Evolutionary conservation across 1,284 basidiomycete genomes (phyloP).

Genomic region (Ustilago nuda): DNA sequence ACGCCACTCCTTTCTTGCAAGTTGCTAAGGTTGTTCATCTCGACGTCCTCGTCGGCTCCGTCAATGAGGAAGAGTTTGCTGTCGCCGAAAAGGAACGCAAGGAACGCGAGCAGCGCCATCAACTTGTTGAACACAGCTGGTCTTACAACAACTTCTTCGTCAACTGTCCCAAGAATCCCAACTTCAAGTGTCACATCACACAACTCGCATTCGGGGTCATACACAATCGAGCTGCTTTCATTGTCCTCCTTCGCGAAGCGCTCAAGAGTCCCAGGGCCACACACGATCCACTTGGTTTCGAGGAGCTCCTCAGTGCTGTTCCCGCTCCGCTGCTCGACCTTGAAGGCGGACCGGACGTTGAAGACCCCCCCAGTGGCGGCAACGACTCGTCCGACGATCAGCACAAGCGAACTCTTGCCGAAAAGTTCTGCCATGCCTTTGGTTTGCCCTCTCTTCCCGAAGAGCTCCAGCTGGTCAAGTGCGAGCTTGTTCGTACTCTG

Average conservation of each 20-base stretch:
- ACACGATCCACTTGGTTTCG: slow-evolving; percentile 10
- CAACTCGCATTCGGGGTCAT: slow-evolving; percentile 42
- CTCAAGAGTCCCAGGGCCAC: slow-evolving; percentile 11
- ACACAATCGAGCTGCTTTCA: slow-evolving; percentile 29
- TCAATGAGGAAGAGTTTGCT: slow-evolving; percentile 15
- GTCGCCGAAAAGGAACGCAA: slow-evolving; percentile 7
- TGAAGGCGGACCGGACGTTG: slow-evolving; percentile 20
- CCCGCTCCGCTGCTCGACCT: slow-evolving; percentile 42
- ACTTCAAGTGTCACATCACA: slow-evolving; percentile 38
- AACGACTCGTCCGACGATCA: slow-evolving; percentile 17
- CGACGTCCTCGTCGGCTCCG: slow-evolving; percentile 32
- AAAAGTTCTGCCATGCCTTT: slow-evolving; percentile 47
- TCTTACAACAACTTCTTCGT: slow-evolving; percentile 19
- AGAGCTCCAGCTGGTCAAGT: slow-evolving; percentile 51
- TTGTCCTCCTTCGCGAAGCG: slow-evolving; percentile 31
- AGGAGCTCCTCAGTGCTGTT: slow-evolving; percentile 13
- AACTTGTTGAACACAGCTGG: slow-evolving; percentile 35
- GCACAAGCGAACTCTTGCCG: slow-evolving; percentile 20
- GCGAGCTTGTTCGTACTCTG: slow-evolving; percentile 54
- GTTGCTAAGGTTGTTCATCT: slow-evolving; percentile 51
- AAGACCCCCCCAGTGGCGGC: slow-evolving; percentile 11
- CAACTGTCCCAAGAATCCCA: slow-evolving; percentile 42
- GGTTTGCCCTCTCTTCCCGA: slow-evolving; percentile 38
- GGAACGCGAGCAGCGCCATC: slow-evolving; percentile 19
- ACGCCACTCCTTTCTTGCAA: slow-evolving; percentile 35